Evolutionary conservation across 306 rosid species (phyloP), one percentile per base, ranked within the genome.

Genomic region (Trichosanthes cucumerina): DNA sequence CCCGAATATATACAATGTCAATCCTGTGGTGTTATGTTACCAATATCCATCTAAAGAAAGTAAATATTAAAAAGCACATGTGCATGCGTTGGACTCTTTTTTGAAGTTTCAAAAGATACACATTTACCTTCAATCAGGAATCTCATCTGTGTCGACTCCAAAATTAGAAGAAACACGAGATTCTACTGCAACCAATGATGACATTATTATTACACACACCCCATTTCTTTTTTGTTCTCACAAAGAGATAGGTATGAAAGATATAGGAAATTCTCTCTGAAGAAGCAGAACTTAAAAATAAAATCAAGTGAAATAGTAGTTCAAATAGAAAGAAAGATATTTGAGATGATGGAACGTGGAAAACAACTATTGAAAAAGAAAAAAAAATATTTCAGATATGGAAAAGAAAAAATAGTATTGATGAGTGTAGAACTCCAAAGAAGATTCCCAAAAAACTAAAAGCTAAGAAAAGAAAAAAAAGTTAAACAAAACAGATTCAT

Each of bases 261-360:
- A 71, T 31, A 72, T 56, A 44, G 56, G 56, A 33, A 68, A 70
- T 70, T 70, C 38, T 44, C 56, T 38, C 75, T 34, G 15, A 24
- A 34, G 78, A 54, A 60, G 52, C 11, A 79, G 80, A 76, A 44
- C 21, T 78, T 31, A 44, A 19, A 34, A 34, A 79, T 47, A 19
- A 78, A 81, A 38, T 18, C 78, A 80, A 77, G 26, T 43, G 71
- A 78, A 11, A 26, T 63, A 62, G 21, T 4, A 34, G 2, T 2
- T 60, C 68, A 60, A 15, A 60, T n/a, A 60, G n/a, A 60, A 60
- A 28, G 60, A 11, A 84, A 75, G 83, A 83, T 79, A 71, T 83
- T 68, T 81, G 91, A 88, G 86, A 88, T 80, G 97, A 88, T 82
- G 84, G 89, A 89, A 84, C 92, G 87, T 79, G 80, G 96, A 86